Evolutionary conservation across 2,329 filamentous ascomycete genomes (phyloP), one percentile per base, ranked within the genome.

Genomic region (Trichoderma koningii): DNA sequence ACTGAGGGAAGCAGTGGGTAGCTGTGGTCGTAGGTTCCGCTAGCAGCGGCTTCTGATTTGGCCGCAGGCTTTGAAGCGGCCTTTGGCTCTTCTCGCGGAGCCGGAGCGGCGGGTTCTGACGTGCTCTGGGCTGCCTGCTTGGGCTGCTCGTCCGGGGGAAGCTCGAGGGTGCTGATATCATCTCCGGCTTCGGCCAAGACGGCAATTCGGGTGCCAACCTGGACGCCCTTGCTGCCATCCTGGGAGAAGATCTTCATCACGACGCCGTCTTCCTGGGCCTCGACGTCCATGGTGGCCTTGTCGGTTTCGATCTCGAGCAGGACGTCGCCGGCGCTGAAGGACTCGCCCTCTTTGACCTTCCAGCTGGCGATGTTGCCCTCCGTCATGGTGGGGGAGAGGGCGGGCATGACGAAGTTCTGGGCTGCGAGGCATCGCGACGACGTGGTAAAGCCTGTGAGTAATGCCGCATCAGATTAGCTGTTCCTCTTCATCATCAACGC

Each of bases 241-340:
- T 81, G 81, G 74, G 87, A 81, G 74, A 88, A 85, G 71, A 96
- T 94, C 83, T 95, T 96, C 74, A 93, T 88, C 77, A 96, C 80
- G 70, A 94, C 82, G 48, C 93, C 92, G 74, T 96, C 92, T 51
- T 96, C 92, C 79, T 95, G 92, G 47, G 92, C 92, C 81, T 96
- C 93, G 28, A 96, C 92, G 71, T 96, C 93, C 92, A 96, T 96
- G 64, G 91, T 91, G 64, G 92, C 92, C 83, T 96, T 96, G 78
- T 96, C 92, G 66, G 92, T 96, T 81, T 96, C 92, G 75, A 96
- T 95, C 79, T 96, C 92, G 66, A 96, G 87, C 59, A 96, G 83
- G 38, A 96, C 91, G 76, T 96, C 92, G 70, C 92, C 92, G 65
- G 92, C 90, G 56, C 85, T 82, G 77, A 92, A 96, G 59, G 86